phyloP scores from a whole-genome alignment of 352 stramenopile species.

The Pythium insidiosum region DNA sequence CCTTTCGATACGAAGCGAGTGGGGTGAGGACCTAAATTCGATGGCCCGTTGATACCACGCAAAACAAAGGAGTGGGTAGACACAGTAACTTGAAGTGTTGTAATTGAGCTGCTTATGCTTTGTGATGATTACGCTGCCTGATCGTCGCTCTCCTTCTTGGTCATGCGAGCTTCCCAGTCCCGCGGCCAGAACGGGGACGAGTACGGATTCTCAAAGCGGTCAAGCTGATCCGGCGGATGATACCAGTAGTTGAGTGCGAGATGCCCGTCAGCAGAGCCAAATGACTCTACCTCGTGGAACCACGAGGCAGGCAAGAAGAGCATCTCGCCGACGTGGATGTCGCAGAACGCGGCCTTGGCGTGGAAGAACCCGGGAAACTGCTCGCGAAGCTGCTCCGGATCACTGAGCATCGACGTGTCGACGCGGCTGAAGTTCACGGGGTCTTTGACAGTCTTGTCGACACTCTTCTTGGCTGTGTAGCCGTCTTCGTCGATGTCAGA shows the following conservation, averaged over 20 bases:
- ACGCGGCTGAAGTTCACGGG: slow-evolving; percentile 75
- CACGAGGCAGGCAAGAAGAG: slow-evolving; percentile 95
- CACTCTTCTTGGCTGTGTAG: slow-evolving; percentile 9
- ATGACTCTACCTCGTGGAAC: slow-evolving; percentile 96
- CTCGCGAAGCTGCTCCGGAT: slow-evolving; percentile 20
- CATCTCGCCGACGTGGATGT: slow-evolving; percentile 90
- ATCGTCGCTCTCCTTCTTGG: background rate
- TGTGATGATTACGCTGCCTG: slow-evolving; percentile 7
- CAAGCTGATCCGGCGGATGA: slow-evolving; percentile 67
- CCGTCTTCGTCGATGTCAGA: no score
- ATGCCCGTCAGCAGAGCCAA: slow-evolving; percentile 52
- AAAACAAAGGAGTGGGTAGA: no score
- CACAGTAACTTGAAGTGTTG: no score
- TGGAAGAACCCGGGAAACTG: slow-evolving; percentile 55
- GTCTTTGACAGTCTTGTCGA: slow-evolving; percentile 49
- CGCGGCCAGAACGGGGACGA: slow-evolving; percentile 66
- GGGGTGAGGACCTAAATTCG: no score
- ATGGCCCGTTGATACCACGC: no score
- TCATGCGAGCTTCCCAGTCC: slow-evolving; percentile 44
- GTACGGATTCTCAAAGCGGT: slow-evolving; percentile 61
- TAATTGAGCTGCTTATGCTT: no score
- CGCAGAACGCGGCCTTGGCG: slow-evolving; percentile 55
- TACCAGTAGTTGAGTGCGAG: slow-evolving; percentile 89
- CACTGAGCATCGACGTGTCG: slow-evolving; percentile 38
- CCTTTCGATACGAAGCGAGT: no score